Conservation (phyloP, 176 grass and related monocot genomes). For the Ensete ventricosum region DNA sequence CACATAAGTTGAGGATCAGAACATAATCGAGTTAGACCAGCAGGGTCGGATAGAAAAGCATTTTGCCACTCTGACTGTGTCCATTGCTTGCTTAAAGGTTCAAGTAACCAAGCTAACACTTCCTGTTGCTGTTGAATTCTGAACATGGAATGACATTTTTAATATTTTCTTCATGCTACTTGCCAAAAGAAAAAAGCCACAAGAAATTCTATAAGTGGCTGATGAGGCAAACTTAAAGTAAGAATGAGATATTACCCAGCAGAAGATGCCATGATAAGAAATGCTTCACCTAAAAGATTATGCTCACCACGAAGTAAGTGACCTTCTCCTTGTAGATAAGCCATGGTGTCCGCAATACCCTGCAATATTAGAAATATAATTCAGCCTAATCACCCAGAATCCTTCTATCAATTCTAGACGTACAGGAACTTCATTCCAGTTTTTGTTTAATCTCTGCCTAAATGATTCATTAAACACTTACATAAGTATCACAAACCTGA, state of each 20-base stretch:
- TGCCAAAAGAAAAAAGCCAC: constrained; percentile 5
- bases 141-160: constrained; percentile 17
- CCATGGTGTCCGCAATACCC: constrained; percentile 93
- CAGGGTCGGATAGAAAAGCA: constrained; percentile 77
- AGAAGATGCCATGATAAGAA: constrained; percentile 93
- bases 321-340: constrained; percentile 87
- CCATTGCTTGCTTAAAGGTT: constrained; percentile 86
- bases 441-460: neutral
- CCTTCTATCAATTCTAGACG: neutral
- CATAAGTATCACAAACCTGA: neutral
- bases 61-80: constrained; percentile 84
- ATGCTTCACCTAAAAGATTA: constrained; percentile 95
- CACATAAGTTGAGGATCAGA: constrained; percentile 82
- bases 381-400: neutral
- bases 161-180: neutral
- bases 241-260: constrained; percentile 49
- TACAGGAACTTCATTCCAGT: neutral
- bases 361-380: constrained; percentile 19
- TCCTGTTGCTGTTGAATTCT: constrained; percentile 97
- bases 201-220: constrained; percentile 3
- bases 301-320: constrained; percentile 76
- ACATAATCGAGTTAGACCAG: constrained; percentile 56
- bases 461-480: neutral
- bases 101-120: constrained; percentile 88
- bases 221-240: constrained; percentile 6